phyloP scores from a whole-genome alignment of 495 filamentous ascomycete genomes.

The Penicillium alfredii region DNA sequence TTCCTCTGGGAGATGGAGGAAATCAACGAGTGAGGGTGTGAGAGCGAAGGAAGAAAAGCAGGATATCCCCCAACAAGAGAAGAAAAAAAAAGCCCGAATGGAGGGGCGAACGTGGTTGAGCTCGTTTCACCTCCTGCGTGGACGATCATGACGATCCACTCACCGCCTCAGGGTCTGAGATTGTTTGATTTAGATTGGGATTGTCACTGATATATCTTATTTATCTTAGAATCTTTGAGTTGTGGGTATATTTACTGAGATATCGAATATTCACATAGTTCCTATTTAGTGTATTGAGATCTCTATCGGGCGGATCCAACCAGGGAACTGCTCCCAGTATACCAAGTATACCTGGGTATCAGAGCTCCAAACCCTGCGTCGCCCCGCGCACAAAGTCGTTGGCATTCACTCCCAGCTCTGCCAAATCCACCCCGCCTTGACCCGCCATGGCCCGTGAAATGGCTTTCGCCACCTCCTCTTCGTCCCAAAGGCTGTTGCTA shows the following conservation, averaged over 20 bases:
- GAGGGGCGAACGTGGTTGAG: slow-evolving; percentile 15
- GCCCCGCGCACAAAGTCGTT: slow-evolving; percentile 40
- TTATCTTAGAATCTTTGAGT: too few species aligned
- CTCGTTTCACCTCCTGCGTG: slow-evolving; percentile 20
- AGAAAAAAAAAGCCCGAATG: slow-evolving; percentile 2
- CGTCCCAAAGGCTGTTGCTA: slow-evolving; percentile 45
- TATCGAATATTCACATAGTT: too few species aligned
- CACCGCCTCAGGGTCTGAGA: slow-evolving; percentile 28
- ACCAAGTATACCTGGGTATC: too few species aligned
- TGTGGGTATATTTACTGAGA: too few species aligned
- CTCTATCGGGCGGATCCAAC: too few species aligned
- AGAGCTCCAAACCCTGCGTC: slow-evolving; percentile 40
- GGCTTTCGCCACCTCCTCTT: slow-evolving; percentile 50
- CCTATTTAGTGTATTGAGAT: too few species aligned
- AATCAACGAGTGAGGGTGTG: not conserved
- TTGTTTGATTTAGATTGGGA: too few species aligned
- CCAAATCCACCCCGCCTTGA: slow-evolving; percentile 43
- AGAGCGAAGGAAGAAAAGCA: not conserved
- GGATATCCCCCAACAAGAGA: too few species aligned
- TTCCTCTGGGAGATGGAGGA: not conserved
- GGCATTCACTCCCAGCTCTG: slow-evolving; percentile 39
- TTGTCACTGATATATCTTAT: too few species aligned
- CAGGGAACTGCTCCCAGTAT: too few species aligned
- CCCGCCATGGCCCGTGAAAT: slow-evolving; percentile 46
- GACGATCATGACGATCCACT: slow-evolving; percentile 24